A percentile compares a stretch with the other conserved stretches of the same genome.
These are phyloP conservation scores for Suillus hirtellus DNA, from an alignment of 768 basidiomycete genomes.

Conservation along the genomic window DNA sequence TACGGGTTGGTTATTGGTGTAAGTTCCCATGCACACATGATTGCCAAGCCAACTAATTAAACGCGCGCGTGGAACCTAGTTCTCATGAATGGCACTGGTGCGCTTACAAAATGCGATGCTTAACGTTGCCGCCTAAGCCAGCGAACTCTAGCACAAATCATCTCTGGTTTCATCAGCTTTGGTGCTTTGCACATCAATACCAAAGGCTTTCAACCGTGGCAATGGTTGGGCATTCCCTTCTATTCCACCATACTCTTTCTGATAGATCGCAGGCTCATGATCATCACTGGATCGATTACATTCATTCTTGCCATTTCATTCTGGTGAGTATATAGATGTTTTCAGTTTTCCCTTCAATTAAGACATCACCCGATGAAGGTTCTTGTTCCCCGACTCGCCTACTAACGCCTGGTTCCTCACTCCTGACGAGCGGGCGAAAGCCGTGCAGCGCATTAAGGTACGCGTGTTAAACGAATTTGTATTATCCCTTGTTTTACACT, in stretches of 20 bases:
- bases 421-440: conserved; percentile 50
- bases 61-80: conserved; percentile 35
- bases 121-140: not conserved
- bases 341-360: not conserved
- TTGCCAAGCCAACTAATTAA: not conserved
- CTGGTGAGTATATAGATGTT: conserved; percentile 40
- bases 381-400: conserved; percentile 68
- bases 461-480: conserved; percentile 26
- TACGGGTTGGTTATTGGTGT: conserved; percentile 73
- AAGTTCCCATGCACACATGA: conserved; percentile 25
- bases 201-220: conserved; percentile 58
- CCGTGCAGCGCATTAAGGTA: conserved; percentile 56
- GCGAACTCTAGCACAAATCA: conserved; percentile 53
- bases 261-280: conserved; percentile 49
- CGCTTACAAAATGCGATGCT: conserved; percentile 9
- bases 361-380: conserved; percentile 32
- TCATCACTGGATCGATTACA: conserved; percentile 60
- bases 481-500: conserved; percentile 16
- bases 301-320: conserved; percentile 49
- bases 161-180: conserved; percentile 63
- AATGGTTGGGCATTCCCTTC: conserved; percentile 44
- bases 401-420: conserved; percentile 70
- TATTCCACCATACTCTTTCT: not conserved
- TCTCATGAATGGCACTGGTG: conserved; percentile 69
- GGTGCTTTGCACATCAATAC: conserved; percentile 60